These are phyloP conservation scores for Boletus tomentosulus DNA, from an alignment of 768 basidiomycete species.

Conservation along the genomic window DNA sequence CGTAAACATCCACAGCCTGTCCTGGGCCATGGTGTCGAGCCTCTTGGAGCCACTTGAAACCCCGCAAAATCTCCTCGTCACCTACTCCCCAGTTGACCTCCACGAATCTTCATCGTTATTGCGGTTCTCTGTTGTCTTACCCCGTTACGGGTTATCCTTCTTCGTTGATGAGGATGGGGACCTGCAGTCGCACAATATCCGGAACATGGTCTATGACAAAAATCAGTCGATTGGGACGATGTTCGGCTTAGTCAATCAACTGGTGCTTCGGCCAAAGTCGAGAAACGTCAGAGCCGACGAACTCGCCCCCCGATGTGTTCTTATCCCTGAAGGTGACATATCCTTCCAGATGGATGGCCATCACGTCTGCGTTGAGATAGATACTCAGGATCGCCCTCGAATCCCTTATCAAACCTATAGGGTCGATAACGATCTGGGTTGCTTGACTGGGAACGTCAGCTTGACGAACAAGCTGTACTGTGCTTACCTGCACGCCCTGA, in stretches of 20 bases:
- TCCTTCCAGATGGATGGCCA: conserved; percentile 7
- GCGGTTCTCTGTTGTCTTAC: conserved; percentile 31
- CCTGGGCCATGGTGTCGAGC: conserved; percentile 27
- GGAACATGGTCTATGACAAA: conserved; percentile 39
- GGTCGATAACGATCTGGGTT: conserved; percentile 29
- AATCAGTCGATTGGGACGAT: conserved; percentile 42
- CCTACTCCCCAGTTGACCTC: not conserved
- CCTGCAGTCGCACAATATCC: conserved; percentile 40
- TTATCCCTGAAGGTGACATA: conserved; percentile 38
- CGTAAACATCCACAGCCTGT: conserved; percentile 25
- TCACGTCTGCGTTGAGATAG: conserved; percentile 17
- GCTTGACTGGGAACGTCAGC: conserved; percentile 21
- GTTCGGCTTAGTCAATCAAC: conserved; percentile 39
- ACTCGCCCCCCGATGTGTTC: conserved; percentile 23
- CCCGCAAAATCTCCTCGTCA: conserved; percentile 22
- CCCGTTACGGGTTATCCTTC: conserved; percentile 41
- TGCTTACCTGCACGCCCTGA: conserved; percentile 44
- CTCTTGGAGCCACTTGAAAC: conserved; percentile 25
- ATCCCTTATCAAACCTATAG: conserved; percentile 24
- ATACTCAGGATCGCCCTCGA: not conserved
- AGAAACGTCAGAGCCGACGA: not conserved
- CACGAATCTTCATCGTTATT: not conserved
- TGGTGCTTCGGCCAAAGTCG: conserved; percentile 35
- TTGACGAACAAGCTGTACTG: conserved; percentile 32
- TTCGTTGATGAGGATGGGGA: conserved; percentile 29